Evolutionary conservation across 192 early-diverging fungal genomes (phyloP), one percentile per base, ranked within the genome.

Genomic region (Umbelopsis sp.): DNA sequence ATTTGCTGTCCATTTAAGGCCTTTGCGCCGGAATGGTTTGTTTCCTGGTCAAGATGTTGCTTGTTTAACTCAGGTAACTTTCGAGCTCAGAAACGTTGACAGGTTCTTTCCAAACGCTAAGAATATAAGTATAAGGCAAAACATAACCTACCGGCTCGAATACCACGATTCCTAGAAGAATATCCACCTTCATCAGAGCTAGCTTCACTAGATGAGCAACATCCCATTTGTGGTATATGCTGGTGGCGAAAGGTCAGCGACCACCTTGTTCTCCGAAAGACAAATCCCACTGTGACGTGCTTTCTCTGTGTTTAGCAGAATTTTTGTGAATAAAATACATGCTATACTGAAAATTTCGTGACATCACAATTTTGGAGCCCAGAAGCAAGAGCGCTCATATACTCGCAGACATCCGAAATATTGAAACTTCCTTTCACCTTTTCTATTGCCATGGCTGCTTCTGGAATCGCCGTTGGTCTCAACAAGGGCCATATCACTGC

Each of bases 401-500:
- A 4, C 48, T 49, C 9, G 18, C 5, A 16, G 15, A 16, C 48
- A 49, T 21, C 20, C 18, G 18, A 49, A 49, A 20, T 49, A 16
- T 49, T 49, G 48, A 49, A 49, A 49, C 48, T 49, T 49, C 68
- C 69, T 76, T 65, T 71, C 70, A 49, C 52, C 52, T 74, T 53
- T 52, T 67, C 51, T 46, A 70, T 55, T 49, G 64, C 50, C 69
- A 78, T 78, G 71, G 71, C 48, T 74, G 85, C 86, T 75, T 86
- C 90, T 74, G 97, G 97, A 76, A 89, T 99, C 79, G 87, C 87
- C 78, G 86, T 84, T 73, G 97, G 97, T 77, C 81, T 90, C 83
- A 98, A 97, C 91, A 90, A 91, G 81, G 97, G 97, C 68, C 95
- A 93, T 89, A 82, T 93, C 86, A 92, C 91, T 76, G 90, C 97